Evolutionary conservation across 768 basidiomycete genomes (phyloP).

Genomic region (Lentinula boryana): DNA sequence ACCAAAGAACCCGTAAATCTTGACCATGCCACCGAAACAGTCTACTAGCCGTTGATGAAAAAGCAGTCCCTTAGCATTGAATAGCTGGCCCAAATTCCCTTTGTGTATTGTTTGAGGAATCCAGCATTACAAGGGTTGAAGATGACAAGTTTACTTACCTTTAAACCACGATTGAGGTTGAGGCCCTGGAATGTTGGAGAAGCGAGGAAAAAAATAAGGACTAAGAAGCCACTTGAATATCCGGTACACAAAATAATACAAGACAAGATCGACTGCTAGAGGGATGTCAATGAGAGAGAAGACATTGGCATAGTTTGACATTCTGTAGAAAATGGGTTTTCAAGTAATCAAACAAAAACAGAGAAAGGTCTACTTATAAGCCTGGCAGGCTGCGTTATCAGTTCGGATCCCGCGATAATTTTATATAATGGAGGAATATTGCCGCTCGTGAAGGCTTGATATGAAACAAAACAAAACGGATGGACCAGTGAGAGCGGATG

Average conservation of each 20-base stretch:
- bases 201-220: conserved; percentile 11
- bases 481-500: too few species aligned
- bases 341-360: neutral
- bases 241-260: neutral
- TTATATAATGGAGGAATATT: too few species aligned
- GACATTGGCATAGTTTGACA: neutral
- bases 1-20: conserved; percentile 41
- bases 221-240: conserved; percentile 5
- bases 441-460: too few species aligned
- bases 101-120: neutral
- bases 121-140: neutral
- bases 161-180: conserved; percentile 26
- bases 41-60: conserved; percentile 34
- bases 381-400: too few species aligned
- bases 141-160: conserved; percentile 14
- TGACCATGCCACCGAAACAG: conserved; percentile 36
- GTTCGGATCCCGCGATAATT: too few species aligned
- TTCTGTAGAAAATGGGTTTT: neutral
- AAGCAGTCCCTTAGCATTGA: conserved; percentile 34
- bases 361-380: neutral
- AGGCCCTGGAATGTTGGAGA: conserved; percentile 27
- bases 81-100: conserved; percentile 39
- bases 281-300: neutral
- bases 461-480: too few species aligned
- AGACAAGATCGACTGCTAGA: neutral